These are phyloP conservation scores for Coemansia sp. DNA, from an alignment of 192 early-diverging fungal genomes.

Conservation along the genomic window DNA sequence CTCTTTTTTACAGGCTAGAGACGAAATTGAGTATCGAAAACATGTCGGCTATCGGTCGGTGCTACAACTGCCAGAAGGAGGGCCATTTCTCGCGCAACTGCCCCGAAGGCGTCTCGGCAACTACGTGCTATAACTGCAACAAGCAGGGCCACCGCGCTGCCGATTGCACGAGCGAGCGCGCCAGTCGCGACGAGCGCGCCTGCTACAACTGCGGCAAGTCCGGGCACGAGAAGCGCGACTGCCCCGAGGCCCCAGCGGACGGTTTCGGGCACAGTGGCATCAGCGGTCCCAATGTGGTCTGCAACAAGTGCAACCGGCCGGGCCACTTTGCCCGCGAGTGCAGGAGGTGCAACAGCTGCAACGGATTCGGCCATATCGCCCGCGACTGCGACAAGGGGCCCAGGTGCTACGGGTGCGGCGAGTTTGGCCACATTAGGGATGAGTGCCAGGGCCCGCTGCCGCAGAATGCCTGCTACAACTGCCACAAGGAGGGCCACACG, in stretches of 20 bases:
- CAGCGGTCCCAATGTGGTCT: slow-evolving; percentile 10
- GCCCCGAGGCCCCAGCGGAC: slow-evolving; percentile 21
- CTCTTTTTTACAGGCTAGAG: too few species aligned
- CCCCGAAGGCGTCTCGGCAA: slow-evolving; percentile 31
- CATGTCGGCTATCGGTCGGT: slow-evolving; percentile 3
- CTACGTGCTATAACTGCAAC: slow-evolving; percentile 52
- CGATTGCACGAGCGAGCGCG: slow-evolving; percentile 36
- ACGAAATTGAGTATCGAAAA: not conserved
- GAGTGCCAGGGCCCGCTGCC: slow-evolving; percentile 37
- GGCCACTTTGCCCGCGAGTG: slow-evolving; percentile 49
- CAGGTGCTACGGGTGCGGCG: slow-evolving; percentile 48
- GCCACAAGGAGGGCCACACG: slow-evolving; percentile 47
- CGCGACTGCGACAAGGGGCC: slow-evolving; percentile 30
- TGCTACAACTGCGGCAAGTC: slow-evolving; percentile 48
- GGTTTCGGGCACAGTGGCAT: slow-evolving; percentile 3
- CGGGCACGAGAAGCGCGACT: slow-evolving; percentile 49
- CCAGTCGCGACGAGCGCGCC: slow-evolving; percentile 14
- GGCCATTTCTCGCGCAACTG: slow-evolving; percentile 52
- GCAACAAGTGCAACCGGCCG: slow-evolving; percentile 37
- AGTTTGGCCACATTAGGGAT: slow-evolving; percentile 46
- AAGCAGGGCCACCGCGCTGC: slow-evolving; percentile 43
- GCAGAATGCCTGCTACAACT: slow-evolving; percentile 43
- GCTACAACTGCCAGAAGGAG: slow-evolving; percentile 52
- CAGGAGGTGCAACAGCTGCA: slow-evolving; percentile 44
- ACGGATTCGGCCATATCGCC: slow-evolving; percentile 39